These are phyloP conservation scores for Paramarasmius palmivorus DNA, from an alignment of 1,284 basidiomycete genomes.

Conservation along the genomic window DNA sequence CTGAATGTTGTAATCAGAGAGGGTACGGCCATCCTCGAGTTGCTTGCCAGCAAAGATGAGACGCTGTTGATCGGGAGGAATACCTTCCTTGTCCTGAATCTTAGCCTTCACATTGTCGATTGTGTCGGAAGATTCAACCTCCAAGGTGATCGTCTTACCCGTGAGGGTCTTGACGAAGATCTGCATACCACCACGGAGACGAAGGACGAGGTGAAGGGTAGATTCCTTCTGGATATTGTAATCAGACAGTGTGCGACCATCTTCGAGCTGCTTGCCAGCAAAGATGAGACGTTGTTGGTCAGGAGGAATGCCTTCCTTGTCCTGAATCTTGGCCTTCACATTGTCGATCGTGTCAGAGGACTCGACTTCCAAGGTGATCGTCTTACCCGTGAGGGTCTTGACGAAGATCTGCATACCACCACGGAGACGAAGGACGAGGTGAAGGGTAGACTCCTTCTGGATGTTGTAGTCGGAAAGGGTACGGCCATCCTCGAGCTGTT, in stretches of 20 bases:
- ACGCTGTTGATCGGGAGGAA: too few species aligned
- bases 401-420: conserved; percentile 92
- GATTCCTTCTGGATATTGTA: conserved; percentile 80
- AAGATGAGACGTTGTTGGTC: conserved; percentile 85
- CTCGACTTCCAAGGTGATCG: conserved; percentile 92
- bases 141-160: conserved; percentile 85
- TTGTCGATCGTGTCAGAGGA: conserved; percentile 91
- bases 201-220: conserved; percentile 70
- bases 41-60: too few species aligned
- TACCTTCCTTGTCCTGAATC: too few species aligned
- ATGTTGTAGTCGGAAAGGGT: conserved; percentile 86
- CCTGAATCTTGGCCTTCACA: conserved; percentile 83
- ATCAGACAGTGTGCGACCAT: conserved; percentile 82
- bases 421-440: conserved; percentile 83
- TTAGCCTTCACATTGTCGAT: too few species aligned
- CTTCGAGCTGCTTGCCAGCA: conserved; percentile 84
- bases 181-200: conserved; percentile 73
- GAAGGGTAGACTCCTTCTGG: conserved; percentile 80
- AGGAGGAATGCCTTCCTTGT: conserved; percentile 80
- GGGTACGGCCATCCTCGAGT: too few species aligned
- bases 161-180: conserved; percentile 76
- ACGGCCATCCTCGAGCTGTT: conserved; percentile 83
- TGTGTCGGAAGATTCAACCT: too few species aligned
- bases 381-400: conserved; percentile 91
- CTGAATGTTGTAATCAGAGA: conserved; percentile 84